Percentiles rank a stretch among this genome's conserved stretches.
phyloP scores from a whole-genome alignment of 1,139 yeast genomes.

The Geotrichum carabidarum region DNA sequence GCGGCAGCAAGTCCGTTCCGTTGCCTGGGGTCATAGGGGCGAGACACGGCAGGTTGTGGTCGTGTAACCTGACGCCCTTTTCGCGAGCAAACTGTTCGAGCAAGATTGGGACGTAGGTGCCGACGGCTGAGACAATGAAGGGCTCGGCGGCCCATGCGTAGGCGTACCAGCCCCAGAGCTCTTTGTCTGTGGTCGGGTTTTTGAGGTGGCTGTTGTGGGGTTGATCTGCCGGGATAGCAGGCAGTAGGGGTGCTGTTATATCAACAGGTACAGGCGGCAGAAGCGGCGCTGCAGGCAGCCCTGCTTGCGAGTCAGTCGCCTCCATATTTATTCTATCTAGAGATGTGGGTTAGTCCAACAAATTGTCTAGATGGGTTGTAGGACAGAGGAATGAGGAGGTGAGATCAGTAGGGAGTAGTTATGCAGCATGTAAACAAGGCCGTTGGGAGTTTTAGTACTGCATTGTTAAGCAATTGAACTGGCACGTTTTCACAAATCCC shows the following conservation, averaged over 20 bases:
- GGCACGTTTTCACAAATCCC: not conserved
- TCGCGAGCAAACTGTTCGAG: slow-evolving; percentile 62
- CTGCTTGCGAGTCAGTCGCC: too few relatives aligned
- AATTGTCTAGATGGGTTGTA: too few relatives aligned
- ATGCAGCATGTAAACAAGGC: not conserved
- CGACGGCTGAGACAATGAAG: slow-evolving; percentile 64
- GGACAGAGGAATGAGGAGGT: not conserved
- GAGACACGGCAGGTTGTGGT: slow-evolving; percentile 46
- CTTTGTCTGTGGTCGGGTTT: slow-evolving; percentile 21
- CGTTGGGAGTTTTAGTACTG: not conserved
- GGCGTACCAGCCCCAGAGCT: slow-evolving; percentile 40
- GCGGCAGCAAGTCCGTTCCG: slow-evolving; percentile 10
- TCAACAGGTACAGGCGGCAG: too few relatives aligned
- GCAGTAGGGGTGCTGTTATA: too few relatives aligned
- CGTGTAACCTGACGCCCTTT: slow-evolving; percentile 38
- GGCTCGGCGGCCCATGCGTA: slow-evolving; percentile 72
- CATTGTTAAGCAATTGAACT: not conserved
- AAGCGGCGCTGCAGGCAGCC: too few relatives aligned
- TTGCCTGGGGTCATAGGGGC: slow-evolving; percentile 25
- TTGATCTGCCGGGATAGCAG: too few relatives aligned
- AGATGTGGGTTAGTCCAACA: too few relatives aligned
- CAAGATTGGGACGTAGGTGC: slow-evolving; percentile 63
- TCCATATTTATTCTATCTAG: too few relatives aligned
- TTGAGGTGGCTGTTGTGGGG: too few relatives aligned
- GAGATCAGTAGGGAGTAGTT: not conserved